phyloP scores from a whole-genome alignment of 805 yeast species.

The Kodamaea hsintzibuensis region DNA sequence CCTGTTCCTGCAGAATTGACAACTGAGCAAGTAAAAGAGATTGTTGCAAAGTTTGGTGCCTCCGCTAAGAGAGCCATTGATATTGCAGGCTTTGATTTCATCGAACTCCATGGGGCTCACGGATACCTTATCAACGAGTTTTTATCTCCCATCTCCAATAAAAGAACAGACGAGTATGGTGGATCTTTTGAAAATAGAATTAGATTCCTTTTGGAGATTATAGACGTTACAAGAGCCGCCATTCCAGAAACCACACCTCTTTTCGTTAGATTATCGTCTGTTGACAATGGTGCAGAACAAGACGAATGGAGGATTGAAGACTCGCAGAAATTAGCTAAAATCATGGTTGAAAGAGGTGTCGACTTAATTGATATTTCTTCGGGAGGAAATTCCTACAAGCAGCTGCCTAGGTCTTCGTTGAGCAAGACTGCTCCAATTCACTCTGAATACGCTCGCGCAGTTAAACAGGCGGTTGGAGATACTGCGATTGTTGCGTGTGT shows the following conservation, averaged over 20 bases:
- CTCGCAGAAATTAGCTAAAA: conserved; percentile 38
- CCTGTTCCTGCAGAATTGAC: conserved; percentile 32
- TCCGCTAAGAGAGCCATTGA: conserved; percentile 44
- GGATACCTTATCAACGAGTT: conserved; percentile 43
- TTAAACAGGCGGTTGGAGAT: conserved; percentile 48
- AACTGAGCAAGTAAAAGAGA: conserved; percentile 39
- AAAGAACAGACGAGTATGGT: conserved; percentile 35
- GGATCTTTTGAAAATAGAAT: conserved; percentile 40
- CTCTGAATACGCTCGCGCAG: conserved; percentile 37
- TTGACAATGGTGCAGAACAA: conserved; percentile 38
- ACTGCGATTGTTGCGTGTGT: conserved; percentile 46
- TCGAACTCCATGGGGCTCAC: conserved; percentile 43
- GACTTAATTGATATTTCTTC: conserved; percentile 56
- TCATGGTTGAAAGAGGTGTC: conserved; percentile 44
- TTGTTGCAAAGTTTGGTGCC: conserved; percentile 39
- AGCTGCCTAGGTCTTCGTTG: conserved; percentile 22
- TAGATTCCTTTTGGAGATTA: conserved; percentile 30
- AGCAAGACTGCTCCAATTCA: conserved; percentile 31
- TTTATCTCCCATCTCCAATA: conserved; percentile 31
- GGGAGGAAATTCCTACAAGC: conserved; percentile 47
- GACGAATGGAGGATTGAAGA: conserved; percentile 48
- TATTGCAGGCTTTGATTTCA: conserved; percentile 39
- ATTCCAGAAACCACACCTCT: conserved; percentile 44
- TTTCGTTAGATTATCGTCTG: conserved; percentile 48
- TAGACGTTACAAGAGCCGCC: conserved; percentile 40